Conservation (phyloP, 495 filamentous ascomycete species). For the Astrothelium macrocarpum region DNA sequence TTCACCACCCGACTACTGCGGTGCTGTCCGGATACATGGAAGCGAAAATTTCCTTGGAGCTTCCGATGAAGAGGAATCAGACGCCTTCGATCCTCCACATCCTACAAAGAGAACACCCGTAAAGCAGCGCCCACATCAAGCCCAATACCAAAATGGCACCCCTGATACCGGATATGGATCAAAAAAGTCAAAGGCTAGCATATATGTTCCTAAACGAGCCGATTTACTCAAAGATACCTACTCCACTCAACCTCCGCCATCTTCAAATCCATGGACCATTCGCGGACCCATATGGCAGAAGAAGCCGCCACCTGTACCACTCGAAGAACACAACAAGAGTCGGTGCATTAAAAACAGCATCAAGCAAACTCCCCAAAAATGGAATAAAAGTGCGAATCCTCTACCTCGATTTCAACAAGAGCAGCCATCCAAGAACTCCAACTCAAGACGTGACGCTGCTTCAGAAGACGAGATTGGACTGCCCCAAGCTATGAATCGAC, state of each 20-base stretch:
- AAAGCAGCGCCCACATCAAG: background rate
- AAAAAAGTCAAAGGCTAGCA: constrained; percentile 22
- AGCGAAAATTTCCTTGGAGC: background rate
- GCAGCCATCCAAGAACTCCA: background rate
- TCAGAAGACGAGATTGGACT: background rate
- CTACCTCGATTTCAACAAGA: background rate
- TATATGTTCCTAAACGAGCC: constrained; percentile 21
- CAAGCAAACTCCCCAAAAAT: background rate
- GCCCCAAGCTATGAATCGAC: background rate
- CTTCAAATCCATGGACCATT: constrained; percentile 25
- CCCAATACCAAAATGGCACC: constrained; percentile 1
- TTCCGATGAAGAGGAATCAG: constrained; percentile 10
- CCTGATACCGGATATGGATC: constrained; percentile 2
- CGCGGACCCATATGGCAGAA: constrained; percentile 32
- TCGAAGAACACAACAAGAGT: background rate
- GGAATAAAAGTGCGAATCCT: background rate
- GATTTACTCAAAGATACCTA: constrained; percentile 20
- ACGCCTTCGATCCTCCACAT: constrained; percentile 10
- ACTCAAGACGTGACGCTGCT: background rate
- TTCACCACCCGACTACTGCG: background rate
- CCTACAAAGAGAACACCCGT: background rate
- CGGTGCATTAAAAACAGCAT: background rate
- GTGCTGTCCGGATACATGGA: background rate
- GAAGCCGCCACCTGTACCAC: constrained; percentile 12
- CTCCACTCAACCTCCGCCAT: constrained; percentile 27